Conservation (phyloP, 345 rosid species). For the Eutrema heterophyllum region DNA sequence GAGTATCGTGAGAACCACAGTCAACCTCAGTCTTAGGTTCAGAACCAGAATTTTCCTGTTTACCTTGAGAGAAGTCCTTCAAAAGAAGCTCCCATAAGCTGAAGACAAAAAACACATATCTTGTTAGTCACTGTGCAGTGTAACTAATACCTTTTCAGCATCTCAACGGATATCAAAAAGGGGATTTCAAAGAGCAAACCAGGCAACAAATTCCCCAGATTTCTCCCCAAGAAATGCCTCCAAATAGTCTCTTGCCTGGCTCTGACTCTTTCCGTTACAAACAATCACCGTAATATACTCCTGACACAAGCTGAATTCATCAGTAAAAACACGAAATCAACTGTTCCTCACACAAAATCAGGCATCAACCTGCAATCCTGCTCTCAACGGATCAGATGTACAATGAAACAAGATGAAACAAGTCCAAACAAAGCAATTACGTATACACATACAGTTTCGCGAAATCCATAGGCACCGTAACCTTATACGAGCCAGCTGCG, state of each 20-base stretch:
- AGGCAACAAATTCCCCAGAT: constrained; percentile 26
- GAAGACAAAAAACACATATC: background rate
- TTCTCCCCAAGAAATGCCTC: constrained; percentile 35
- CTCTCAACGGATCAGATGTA: too few relatives aligned
- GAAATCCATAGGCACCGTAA: background rate
- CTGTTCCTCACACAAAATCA: background rate
- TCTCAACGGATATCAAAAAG: background rate
- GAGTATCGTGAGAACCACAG: background rate
- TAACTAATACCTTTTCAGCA: background rate
- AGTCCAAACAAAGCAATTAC: background rate
- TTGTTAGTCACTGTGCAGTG: background rate
- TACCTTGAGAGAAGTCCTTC: constrained; percentile 6
- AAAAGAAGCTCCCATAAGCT: constrained; percentile 35
- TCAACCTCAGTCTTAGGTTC: constrained; percentile 9
- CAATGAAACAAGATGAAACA: background rate
- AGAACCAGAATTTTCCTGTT: constrained; percentile 4
- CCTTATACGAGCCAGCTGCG: background rate
- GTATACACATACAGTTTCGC: background rate
- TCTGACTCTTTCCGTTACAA: constrained; percentile 37
- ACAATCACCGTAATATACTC: constrained; percentile 35
- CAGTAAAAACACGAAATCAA: background rate
- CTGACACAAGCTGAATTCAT: constrained; percentile 17
- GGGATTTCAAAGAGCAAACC: constrained; percentile 19
- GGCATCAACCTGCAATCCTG: background rate
- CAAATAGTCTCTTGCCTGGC: constrained; percentile 30